Conservation (phyloP, 345 rosid genomes). For the Aethionema arabicum region DNA sequence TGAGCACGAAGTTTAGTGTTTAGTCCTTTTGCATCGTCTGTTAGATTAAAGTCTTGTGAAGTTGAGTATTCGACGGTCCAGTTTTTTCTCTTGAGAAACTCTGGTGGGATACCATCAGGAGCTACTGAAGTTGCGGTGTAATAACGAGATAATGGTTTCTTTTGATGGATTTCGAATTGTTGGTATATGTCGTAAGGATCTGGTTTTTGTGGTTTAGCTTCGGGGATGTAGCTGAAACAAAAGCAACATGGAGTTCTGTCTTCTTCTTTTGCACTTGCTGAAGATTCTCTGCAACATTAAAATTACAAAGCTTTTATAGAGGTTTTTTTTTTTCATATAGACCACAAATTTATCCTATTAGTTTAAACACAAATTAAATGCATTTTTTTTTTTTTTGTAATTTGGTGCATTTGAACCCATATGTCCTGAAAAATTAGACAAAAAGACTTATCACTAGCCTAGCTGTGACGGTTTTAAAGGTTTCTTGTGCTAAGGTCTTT, state of each 20-base stretch:
- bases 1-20: conserved; percentile 35
- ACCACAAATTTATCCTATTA: too few relatives aligned
- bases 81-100: conserved; percentile 44
- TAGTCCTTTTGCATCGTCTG: conserved; percentile 60
- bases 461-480: too few relatives aligned
- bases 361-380: too few relatives aligned
- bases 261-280: conserved; percentile 38
- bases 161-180: conserved; percentile 42
- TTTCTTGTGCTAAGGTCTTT: too few relatives aligned
- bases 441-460: too few relatives aligned
- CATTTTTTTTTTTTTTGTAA: too few relatives aligned
- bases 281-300: conserved; percentile 47
- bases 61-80: conserved; percentile 43
- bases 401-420: too few relatives aligned
- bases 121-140: conserved; percentile 50
- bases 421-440: too few relatives aligned
- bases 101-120: conserved; percentile 51
- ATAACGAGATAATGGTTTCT: not conserved
- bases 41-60: conserved; percentile 33
- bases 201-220: conserved; percentile 38
- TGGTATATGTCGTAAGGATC: conserved; percentile 45
- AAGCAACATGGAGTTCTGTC: conserved; percentile 46
- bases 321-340: too few relatives aligned
- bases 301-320: not conserved
- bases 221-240: conserved; percentile 34